Evolutionary conservation across 2,329 filamentous ascomycete genomes (phyloP).

Genomic region (Curvularia hawaiiensis): DNA sequence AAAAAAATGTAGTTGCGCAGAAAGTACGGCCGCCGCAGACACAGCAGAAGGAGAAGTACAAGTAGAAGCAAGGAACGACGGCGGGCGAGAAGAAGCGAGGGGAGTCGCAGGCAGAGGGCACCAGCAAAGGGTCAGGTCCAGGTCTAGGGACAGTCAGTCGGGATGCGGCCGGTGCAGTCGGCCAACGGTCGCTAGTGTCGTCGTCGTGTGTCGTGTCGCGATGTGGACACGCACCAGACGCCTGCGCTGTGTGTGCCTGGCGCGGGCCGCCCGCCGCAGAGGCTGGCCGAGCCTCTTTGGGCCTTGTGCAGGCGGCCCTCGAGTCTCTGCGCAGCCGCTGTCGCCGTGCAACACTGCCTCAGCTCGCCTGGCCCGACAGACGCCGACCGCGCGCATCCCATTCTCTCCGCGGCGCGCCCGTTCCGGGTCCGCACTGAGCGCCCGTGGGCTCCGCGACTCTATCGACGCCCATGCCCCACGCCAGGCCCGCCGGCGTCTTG

Average conservation of each 20-base stretch:
- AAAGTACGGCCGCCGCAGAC: slow-evolving; percentile 1
- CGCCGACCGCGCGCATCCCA: not conserved
- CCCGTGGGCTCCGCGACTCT: not conserved
- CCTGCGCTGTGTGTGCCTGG: slow-evolving; percentile 18
- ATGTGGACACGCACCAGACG: not conserved
- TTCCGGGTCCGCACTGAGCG: not conserved
- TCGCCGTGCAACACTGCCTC: slow-evolving; percentile 10
- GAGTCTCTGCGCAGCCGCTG: not conserved
- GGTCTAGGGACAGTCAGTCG: not conserved
- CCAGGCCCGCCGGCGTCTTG: slow-evolving; percentile 2
- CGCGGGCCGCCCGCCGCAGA: slow-evolving; percentile 24
- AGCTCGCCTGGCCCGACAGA: not conserved
- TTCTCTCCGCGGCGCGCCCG: slow-evolving; percentile 6
- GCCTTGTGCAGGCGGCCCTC: not conserved
- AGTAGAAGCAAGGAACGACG: not conserved
- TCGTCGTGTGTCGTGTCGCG: not conserved
- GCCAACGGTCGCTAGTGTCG: not conserved
- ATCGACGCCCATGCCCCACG: not conserved
- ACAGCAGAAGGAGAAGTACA: slow-evolving; percentile 1
- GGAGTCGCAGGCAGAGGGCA: not conserved
- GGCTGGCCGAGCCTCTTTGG: slow-evolving; percentile 10
- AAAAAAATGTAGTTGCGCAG: not conserved
- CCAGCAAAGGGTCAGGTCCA: not conserved
- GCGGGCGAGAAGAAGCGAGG: not conserved
- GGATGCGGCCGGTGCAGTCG: slow-evolving; percentile 4